phyloP scores from a whole-genome alignment of 306 rosid species.

The Comarum palustre region DNA sequence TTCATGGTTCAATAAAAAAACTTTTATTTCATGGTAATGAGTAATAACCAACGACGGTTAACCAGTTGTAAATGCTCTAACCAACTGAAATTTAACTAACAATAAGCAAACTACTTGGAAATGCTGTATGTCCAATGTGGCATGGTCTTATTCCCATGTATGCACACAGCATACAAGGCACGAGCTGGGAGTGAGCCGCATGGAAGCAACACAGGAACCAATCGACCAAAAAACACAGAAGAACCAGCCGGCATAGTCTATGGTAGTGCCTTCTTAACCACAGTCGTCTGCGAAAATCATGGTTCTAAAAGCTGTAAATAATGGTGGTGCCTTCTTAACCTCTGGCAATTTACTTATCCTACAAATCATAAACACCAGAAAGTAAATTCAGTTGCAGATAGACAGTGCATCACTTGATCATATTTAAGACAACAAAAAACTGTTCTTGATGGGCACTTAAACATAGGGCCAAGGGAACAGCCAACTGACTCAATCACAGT shows the following conservation, averaged over 20 bases:
- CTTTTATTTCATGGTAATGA: no score
- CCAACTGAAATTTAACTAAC: not conserved
- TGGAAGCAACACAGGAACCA: no score
- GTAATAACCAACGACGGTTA: no score
- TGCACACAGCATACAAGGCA: not conserved
- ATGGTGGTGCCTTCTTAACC: constrained; percentile 64
- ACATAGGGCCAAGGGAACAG: not conserved
- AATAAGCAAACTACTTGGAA: no score
- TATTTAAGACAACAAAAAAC: not conserved
- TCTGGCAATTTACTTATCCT: constrained; percentile 85
- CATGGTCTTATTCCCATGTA: no score
- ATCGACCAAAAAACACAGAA: no score
- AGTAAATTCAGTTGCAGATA: not conserved
- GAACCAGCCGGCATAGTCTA: no score
- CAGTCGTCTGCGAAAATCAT: constrained; percentile 60
- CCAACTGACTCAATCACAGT: not conserved
- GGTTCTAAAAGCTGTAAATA: constrained; percentile 78
- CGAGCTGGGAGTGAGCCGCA: not conserved
- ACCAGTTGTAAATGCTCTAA: not conserved
- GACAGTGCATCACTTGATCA: not conserved
- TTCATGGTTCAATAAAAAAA: no score
- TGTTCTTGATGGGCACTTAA: not conserved
- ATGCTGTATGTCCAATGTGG: no score
- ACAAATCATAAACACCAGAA: constrained; percentile 4
- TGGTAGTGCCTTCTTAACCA: no score